Base-by-base conservation (phyloP, 106 monocot species). In the Dendrobium huoshanense region DNA sequence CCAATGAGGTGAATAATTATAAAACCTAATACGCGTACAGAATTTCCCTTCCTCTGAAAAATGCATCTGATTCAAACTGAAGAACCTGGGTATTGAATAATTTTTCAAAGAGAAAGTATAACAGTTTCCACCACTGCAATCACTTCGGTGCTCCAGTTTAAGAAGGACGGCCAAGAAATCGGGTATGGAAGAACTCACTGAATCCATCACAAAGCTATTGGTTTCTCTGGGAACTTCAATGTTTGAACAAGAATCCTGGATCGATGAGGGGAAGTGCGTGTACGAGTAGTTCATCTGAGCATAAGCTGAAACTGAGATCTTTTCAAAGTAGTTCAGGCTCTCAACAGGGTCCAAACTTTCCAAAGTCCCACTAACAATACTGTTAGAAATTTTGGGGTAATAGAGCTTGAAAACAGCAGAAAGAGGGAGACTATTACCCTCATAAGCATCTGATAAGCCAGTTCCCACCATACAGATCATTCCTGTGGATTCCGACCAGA, bases 351-450 rank as follows among this genome's bases (percentile, higher is more conserved):
- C 83, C 67, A 92, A 78, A 65, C 84, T 90, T 78, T 80, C 73
- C 43, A 92, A 43, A 5, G 43, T 78, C 5, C 88, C 92, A 27
- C 1, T 43, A 5, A 83, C 82, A 7, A 18, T 27, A 33, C 77
- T 41, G 25, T 45, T 72, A 80, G 88, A 84, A 0, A 16, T 75
- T 22, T 44, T 70, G 4, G 82, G 85, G 54, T 85, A 88, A 78
- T 82, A 41, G 54, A 90, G 83, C 76, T 82, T 86, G 9, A 92
- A 75, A n/a, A 89, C 83, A 48, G 81, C 92, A 58, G 89, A 82
- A 49, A 82, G 59, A 17, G 56, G 7, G 9, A 68, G 19, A 54
- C 2, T 0, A 10, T 41, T 81, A 72, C 82, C 84, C n/a, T 77
- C 29, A 4, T 31, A 6, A 0, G 7, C 1, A 10, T n/a, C 0